A percentile compares a stretch with the other conserved stretches of the same genome.
Conservation (phyloP, 2,329 filamentous ascomycete species). For the Penicillium thymicola region DNA sequence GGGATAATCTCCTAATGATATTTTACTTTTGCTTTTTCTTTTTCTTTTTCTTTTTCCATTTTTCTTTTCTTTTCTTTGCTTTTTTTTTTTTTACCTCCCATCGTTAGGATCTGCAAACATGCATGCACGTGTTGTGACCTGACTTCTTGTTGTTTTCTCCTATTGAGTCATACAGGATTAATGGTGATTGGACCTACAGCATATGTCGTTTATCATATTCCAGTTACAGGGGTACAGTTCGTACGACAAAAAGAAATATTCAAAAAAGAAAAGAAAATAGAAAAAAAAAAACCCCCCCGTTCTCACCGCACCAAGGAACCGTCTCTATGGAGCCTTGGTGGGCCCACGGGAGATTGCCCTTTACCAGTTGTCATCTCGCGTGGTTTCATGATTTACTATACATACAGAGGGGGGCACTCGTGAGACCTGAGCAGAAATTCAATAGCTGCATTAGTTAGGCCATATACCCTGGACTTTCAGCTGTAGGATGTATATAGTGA, state of each 20-base stretch:
- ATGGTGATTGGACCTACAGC: background rate
- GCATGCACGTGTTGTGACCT: conserved; percentile 6
- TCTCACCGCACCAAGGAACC: conserved; percentile 24
- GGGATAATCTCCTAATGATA: background rate
- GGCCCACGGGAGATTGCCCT: conserved; percentile 28
- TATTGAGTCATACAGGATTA: background rate
- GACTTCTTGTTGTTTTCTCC: background rate
- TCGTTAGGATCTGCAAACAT: conserved; percentile 14
- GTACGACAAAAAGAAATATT: background rate
- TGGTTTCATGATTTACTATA: conserved; percentile 22
- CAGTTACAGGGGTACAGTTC: background rate
- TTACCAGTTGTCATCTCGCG: conserved; percentile 24
- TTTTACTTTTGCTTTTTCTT: conserved; percentile 3
- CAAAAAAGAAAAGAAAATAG: background rate
- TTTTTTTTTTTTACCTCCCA: conserved; percentile 3
- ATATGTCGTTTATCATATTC: background rate
- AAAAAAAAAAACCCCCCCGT: background rate
- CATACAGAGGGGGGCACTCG: conserved; percentile 7
- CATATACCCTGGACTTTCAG: background rate
- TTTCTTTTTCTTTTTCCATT: conserved; percentile 4
- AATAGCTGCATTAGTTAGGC: background rate
- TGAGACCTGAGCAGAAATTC: conserved; percentile 10
- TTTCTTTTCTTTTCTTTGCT: conserved; percentile 2
- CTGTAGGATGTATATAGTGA: background rate
- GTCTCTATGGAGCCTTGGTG: conserved; percentile 23